Evolutionary conservation across 2,329 filamentous ascomycete genomes (phyloP).

Genomic region (Fusarium agapanthi): DNA sequence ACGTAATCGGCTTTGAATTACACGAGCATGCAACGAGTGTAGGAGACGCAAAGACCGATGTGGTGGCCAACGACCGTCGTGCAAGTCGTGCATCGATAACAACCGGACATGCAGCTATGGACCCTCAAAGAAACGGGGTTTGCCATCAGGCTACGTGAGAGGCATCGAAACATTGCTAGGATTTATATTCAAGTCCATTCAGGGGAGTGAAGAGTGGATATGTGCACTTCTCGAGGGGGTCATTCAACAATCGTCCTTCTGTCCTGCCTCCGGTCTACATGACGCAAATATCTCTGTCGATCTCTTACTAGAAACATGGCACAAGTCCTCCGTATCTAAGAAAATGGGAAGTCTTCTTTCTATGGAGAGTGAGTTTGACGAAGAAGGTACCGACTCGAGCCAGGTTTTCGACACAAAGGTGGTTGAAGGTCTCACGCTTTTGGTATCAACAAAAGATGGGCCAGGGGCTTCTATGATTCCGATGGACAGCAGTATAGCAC

Average conservation of each 20-base stretch:
- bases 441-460: not conserved
- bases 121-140: slow-evolving; percentile 2
- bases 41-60: slow-evolving; percentile 1
- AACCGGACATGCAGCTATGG: not conserved
- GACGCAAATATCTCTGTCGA: not conserved
- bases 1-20: not conserved
- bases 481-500: not conserved
- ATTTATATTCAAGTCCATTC: not conserved
- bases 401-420: not conserved
- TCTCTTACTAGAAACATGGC: slow-evolving; percentile 1
- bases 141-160: slow-evolving; percentile 3
- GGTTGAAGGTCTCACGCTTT: not conserved
- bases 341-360: not conserved
- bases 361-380: not conserved
- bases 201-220: not conserved
- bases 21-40: slow-evolving; percentile 11
- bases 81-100: not conserved
- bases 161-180: slow-evolving; percentile 4
- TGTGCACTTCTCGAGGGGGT: not conserved
- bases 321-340: not conserved
- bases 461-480: not conserved
- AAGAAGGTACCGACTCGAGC: not conserved
- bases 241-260: rapidly evolving
- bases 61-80: not conserved
- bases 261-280: rapidly evolving